A percentile compares a stretch with the other conserved stretches of the same genome.
These are phyloP conservation scores for Colletotrichum camelliae DNA, from an alignment of 2,329 filamentous ascomycete species.

Conservation along the genomic window DNA sequence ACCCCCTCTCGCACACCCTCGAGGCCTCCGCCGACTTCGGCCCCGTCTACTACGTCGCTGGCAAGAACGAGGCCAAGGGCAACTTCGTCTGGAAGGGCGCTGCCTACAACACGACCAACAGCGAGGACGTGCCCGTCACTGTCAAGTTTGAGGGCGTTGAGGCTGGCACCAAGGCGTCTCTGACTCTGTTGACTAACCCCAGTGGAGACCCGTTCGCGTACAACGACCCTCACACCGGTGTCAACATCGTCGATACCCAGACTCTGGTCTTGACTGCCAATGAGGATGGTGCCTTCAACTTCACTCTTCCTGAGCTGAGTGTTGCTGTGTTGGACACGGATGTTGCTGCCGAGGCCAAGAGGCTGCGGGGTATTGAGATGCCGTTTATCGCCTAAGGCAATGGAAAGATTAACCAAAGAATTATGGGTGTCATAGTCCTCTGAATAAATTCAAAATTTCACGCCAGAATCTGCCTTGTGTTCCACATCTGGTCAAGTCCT, in stretches of 20 bases:
- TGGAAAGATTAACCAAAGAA: no score
- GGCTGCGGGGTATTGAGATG: background rate
- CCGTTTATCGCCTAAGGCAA: background rate
- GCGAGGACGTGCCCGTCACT: constrained; percentile 48
- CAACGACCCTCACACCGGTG: constrained; percentile 48
- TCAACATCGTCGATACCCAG: constrained; percentile 54
- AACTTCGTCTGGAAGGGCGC: constrained; percentile 56
- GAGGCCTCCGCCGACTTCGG: constrained; percentile 46
- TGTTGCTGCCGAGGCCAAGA: background rate
- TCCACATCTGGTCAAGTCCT: no score
- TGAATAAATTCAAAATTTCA: background rate
- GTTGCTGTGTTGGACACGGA: constrained; percentile 59
- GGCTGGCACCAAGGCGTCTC: constrained; percentile 41
- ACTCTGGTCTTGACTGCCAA: constrained; percentile 44
- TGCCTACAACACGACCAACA: constrained; percentile 56
- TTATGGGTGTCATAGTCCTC: background rate
- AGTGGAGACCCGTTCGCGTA: constrained; percentile 43
- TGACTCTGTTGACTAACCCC: constrained; percentile 52
- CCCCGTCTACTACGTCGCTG: constrained; percentile 57
- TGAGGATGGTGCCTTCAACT: constrained; percentile 52
- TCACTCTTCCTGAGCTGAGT: constrained; percentile 58
- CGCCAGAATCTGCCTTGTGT: background rate
- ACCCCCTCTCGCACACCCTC: constrained; percentile 51
- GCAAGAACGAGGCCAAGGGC: constrained; percentile 45
- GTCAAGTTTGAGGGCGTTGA: constrained; percentile 50